phyloP scores from a whole-genome alignment of 371 early-diverging fungal genomes.

The Mucor mucedo region DNA sequence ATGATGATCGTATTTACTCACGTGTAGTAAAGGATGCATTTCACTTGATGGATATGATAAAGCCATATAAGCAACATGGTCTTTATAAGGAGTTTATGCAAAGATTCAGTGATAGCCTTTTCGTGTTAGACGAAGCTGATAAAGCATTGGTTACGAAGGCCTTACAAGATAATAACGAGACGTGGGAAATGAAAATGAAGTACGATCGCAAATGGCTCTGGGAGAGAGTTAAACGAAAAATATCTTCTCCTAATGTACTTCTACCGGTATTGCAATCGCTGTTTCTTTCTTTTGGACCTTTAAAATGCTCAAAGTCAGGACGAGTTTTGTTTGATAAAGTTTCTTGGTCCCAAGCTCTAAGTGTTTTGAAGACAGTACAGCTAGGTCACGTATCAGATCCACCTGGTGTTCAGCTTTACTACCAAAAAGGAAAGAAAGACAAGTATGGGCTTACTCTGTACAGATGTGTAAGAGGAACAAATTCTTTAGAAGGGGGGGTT shows the following conservation, averaged over 20 bases:
- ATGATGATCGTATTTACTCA: background rate
- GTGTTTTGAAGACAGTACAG: too few species aligned
- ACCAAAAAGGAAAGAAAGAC: too few species aligned
- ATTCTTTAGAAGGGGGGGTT: too few species aligned
- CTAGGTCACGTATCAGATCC: too few species aligned
- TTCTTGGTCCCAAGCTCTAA: too few species aligned
- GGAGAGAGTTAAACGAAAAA: conserved; percentile 9
- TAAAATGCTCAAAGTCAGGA: conserved; percentile 9
- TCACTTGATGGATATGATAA: conserved; percentile 6
- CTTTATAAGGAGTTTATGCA: background rate
- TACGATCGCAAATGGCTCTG: conserved; percentile 13
- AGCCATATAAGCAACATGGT: conserved; percentile 2
- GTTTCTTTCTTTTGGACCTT: conserved; percentile 7
- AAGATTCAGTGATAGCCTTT: background rate
- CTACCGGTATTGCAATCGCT: background rate
- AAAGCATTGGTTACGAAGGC: background rate
- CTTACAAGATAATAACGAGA: background rate
- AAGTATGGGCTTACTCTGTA: too few species aligned
- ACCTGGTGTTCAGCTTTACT: too few species aligned
- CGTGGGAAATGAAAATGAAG: background rate
- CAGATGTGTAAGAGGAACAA: too few species aligned
- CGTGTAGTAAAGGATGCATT: conserved; percentile 3
- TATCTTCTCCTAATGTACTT: background rate
- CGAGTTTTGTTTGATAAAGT: background rate
- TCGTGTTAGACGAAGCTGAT: background rate